phyloP scores from a whole-genome alignment of 257 asterid species.

The Gentiana straminea region DNA sequence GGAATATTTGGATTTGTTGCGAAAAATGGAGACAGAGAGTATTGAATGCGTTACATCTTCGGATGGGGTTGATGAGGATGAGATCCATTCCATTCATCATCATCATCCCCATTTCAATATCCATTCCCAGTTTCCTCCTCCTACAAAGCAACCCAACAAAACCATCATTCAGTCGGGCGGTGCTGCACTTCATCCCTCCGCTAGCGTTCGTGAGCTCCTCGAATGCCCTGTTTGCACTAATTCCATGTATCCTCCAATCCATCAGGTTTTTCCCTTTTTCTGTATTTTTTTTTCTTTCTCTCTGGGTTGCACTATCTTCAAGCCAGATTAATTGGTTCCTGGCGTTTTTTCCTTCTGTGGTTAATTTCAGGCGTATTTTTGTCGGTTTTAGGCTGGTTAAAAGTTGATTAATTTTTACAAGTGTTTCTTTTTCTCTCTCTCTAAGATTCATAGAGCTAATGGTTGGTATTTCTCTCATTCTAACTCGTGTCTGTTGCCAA shows the following conservation, averaged over 20 bases:
- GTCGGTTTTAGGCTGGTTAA: conserved; percentile 5
- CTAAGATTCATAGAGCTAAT: not conserved
- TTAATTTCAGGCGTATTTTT: not conserved
- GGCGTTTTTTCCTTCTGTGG: not conserved
- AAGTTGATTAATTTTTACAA: conserved; percentile 8
- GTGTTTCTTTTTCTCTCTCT: not conserved
- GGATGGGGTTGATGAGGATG: conserved; percentile 26
- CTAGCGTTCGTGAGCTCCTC: conserved; percentile 37
- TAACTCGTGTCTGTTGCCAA: not conserved
- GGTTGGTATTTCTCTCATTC: not conserved
- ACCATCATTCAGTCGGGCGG: conserved; percentile 9
- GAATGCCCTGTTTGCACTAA: conserved; percentile 46
- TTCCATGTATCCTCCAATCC: conserved; percentile 46
- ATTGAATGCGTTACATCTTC: conserved; percentile 35
- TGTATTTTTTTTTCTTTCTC: too few species aligned
- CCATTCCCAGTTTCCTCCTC: conserved; percentile 22
- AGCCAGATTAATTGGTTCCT: conserved; percentile 5
- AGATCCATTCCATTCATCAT: conserved; percentile 18
- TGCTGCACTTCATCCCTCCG: conserved; percentile 14
- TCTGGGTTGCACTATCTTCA: conserved; percentile 2
- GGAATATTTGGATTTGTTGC: not conserved
- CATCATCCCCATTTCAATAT: conserved; percentile 17
- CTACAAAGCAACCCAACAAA: conserved; percentile 17
- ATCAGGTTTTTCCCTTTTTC: conserved; percentile 23
- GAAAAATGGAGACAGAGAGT: conserved; percentile 27